Evolutionary conservation across 2,329 filamentous ascomycete genomes (phyloP), one percentile per base, ranked within the genome.

Genomic region (Immersiporthe knoxdaviesiana): DNA sequence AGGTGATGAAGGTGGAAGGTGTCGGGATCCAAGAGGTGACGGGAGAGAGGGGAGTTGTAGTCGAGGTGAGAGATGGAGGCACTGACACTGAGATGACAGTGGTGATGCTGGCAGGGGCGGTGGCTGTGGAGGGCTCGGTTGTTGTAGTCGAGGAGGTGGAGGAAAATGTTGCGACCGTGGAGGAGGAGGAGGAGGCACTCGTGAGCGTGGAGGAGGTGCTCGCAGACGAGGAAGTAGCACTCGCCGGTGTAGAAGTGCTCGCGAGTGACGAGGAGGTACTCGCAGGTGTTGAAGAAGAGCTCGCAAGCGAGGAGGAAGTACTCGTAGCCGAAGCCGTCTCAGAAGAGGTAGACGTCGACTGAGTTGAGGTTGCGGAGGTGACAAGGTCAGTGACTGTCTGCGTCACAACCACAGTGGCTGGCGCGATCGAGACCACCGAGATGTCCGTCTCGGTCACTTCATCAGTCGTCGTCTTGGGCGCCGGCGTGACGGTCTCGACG

Each of bases 1-100:
- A 44, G 44, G 70, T 72, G 50, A 70, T 50, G 3, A 70, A 64
- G 6, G 70, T 72, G 14, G 68, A 66, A 4, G 59, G 65, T 18
- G 63, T 68, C n/a, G 63, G 68, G 35, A 35, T 8, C 41, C 30
- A 59, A 10, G 67, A 7, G 21, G 41, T 58, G 21, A 58, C 30
- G 12, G 21, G 8, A 18, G 54, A 14, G 44, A 21, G 14, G 24
- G n/a, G 11, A 5, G 16, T 41, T 11, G 7, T 41, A n/a, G 37
- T 61, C 44, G 69, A 59, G 3, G 67, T 64, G 16, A 64, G 24
- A n/a, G 58, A 54, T 6, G 69, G 69, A 1, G 67, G 60, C 16
- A 62, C 60, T 8, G 69, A 67, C 6, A 37, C 44, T 7, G 67
- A 18, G 10, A 37, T 18, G 44, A 24, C 39, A 16, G 37, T 52